Conservation (phyloP, 1,284 basidiomycete genomes). For the Ceratobasidium sp. region DNA sequence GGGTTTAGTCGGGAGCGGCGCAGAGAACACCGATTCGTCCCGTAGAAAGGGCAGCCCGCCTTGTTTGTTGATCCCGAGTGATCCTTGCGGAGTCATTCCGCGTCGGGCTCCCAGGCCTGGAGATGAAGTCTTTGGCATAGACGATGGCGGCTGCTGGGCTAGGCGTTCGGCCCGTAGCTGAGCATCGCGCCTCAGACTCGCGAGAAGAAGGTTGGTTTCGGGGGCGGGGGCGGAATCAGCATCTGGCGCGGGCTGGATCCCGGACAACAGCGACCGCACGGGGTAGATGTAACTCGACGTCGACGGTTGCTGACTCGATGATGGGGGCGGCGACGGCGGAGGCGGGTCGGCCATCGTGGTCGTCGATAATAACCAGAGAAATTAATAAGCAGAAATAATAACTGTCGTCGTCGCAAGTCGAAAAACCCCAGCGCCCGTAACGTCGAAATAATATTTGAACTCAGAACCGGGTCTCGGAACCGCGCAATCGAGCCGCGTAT, state of each 20-base stretch:
- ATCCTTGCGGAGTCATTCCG: background rate
- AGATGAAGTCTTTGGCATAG: too few relatives aligned
- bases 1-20: conserved; percentile 31
- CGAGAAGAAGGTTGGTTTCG: conserved; percentile 25
- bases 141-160: conserved; percentile 15
- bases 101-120: conserved; percentile 13
- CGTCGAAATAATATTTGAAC: too few relatives aligned
- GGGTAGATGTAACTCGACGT: conserved; percentile 50
- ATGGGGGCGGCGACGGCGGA: conserved; percentile 3
- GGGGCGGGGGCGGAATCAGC: conserved; percentile 23
- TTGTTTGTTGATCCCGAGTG: background rate
- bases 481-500: too few relatives aligned
- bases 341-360: background rate
- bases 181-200: background rate
- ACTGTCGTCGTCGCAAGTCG: too few relatives aligned
- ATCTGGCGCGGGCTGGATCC: conserved; percentile 49
- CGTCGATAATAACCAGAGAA: background rate
- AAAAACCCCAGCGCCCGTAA: too few relatives aligned
- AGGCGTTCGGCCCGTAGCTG: background rate
- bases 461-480: too few relatives aligned
- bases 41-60: conserved; percentile 29
- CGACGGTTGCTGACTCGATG: conserved; percentile 14
- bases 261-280: conserved; percentile 51
- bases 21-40: conserved; percentile 29
- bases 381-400: too few relatives aligned